These are phyloP conservation scores for Fusarium hainanense DNA, from an alignment of 2,329 filamentous ascomycete genomes.

Conservation along the genomic window DNA sequence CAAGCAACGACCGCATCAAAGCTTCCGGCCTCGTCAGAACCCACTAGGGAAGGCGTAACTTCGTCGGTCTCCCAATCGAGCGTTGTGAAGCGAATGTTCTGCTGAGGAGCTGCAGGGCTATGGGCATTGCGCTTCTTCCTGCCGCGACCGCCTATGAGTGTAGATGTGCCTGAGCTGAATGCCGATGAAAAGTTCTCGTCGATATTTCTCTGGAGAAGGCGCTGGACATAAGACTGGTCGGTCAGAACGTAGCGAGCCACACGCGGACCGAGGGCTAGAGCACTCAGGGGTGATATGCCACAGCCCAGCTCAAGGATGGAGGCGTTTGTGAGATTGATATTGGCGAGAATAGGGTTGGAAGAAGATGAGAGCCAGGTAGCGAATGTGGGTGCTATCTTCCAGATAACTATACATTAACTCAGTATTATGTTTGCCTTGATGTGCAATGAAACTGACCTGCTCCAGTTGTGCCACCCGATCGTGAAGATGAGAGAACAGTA, in stretches of 20 bases:
- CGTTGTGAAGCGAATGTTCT: conserved; percentile 65
- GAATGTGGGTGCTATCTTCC: conserved; percentile 88
- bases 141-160: conserved; percentile 16
- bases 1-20: conserved; percentile 85
- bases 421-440: not conserved
- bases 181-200: conserved; percentile 62
- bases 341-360: conserved; percentile 70
- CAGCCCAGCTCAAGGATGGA: conserved; percentile 85
- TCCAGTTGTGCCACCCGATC: conserved; percentile 69
- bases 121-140: conserved; percentile 34
- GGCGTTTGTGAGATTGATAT: conserved; percentile 62
- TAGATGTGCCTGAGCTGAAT: conserved; percentile 21
- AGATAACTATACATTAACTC: conserved; percentile 70
- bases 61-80: conserved; percentile 86
- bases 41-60: conserved; percentile 58
- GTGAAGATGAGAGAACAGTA: conserved; percentile 79
- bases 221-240: conserved; percentile 87
- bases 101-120: conserved; percentile 20
- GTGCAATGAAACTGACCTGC: conserved; percentile 54
- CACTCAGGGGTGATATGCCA: conserved; percentile 85
- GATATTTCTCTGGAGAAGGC: conserved; percentile 81
- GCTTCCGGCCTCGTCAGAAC: conserved; percentile 51
- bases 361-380: conserved; percentile 79
- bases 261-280: conserved; percentile 71
- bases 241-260: conserved; percentile 80